These are phyloP conservation scores for Cytidiella melzeri DNA, from an alignment of 768 basidiomycete genomes.

Conservation along the genomic window DNA sequence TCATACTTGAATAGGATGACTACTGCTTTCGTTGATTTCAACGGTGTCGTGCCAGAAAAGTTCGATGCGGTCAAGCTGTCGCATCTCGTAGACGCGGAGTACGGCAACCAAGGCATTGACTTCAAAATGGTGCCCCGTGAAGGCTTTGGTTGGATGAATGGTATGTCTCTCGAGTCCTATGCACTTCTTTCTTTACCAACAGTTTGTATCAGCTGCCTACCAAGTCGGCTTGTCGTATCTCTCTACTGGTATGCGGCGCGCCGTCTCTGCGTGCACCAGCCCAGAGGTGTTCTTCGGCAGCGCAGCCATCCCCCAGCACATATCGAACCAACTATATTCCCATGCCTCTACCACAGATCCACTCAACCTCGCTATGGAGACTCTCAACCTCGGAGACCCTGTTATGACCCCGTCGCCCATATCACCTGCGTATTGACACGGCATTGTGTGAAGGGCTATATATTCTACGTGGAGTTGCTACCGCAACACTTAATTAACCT, in stretches of 20 bases:
- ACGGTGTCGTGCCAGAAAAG: constrained; percentile 98
- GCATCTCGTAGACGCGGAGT: constrained; percentile 95
- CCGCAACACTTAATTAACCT: neutral
- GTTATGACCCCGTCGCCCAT: constrained; percentile 10
- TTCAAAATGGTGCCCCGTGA: constrained; percentile 97
- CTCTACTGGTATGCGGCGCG: constrained; percentile 90
- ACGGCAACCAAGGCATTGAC: constrained; percentile 93
- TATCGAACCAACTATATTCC: constrained; percentile 30
- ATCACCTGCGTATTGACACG: constrained; percentile 4
- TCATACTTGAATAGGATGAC: constrained; percentile 61
- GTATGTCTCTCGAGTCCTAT: constrained; percentile 40
- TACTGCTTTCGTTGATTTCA: constrained; percentile 91
- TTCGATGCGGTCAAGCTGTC: constrained; percentile 96
- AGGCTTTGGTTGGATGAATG: constrained; percentile 98
- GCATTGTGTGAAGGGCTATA: neutral
- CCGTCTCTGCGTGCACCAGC: constrained; percentile 90
- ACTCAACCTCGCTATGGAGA: constrained; percentile 35
- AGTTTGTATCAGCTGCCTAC: constrained; percentile 65
- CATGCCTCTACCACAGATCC: constrained; percentile 27
- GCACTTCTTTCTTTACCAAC: neutral
- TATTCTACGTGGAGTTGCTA: neutral
- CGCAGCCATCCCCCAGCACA: constrained; percentile 28
- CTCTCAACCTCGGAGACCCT: constrained; percentile 21
- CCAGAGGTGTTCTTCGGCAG: constrained; percentile 82
- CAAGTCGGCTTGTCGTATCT: constrained; percentile 96